A percentile compares a stretch with the other conserved stretches of the same genome.
These are phyloP conservation scores for Spergularia marina DNA, from an alignment of 148 eudicot species.

Conservation along the genomic window DNA sequence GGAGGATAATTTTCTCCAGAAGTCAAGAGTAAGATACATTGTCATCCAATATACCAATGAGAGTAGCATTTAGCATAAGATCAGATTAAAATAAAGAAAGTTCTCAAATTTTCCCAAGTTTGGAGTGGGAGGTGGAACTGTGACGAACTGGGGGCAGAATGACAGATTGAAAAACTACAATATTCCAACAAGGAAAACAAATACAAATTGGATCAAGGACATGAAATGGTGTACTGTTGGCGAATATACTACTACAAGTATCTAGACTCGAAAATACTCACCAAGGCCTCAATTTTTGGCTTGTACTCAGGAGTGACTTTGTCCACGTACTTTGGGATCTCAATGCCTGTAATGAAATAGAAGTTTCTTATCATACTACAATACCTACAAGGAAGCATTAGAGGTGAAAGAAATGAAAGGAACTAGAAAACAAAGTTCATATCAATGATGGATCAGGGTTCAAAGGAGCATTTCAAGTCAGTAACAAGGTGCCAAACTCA, in stretches of 20 bases:
- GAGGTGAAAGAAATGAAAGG: too few species aligned
- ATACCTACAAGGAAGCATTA: background rate
- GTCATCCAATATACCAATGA: background rate
- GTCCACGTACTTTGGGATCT: constrained; percentile 89
- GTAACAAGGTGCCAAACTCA: background rate
- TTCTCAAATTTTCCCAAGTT: too few species aligned
- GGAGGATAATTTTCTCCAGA: too few species aligned
- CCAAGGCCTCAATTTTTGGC: constrained; percentile 89
- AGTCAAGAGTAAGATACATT: too few species aligned
- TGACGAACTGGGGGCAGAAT: too few species aligned
- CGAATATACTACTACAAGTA: background rate
- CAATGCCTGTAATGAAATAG: constrained; percentile 49
- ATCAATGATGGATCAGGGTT: background rate
- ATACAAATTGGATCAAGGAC: background rate
- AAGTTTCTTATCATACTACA: background rate
- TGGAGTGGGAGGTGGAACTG: too few species aligned
- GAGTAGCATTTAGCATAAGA: background rate
- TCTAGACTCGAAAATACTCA: constrained; percentile 25
- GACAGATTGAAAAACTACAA: too few species aligned
- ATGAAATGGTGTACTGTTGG: background rate
- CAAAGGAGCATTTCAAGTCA: background rate
- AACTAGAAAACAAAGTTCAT: too few species aligned
- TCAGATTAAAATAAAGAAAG: too few species aligned
- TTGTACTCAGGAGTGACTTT: constrained; percentile 85
- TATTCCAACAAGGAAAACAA: background rate